Conservation (phyloP, 306 rosid species). For the Medicago lupulina region DNA sequence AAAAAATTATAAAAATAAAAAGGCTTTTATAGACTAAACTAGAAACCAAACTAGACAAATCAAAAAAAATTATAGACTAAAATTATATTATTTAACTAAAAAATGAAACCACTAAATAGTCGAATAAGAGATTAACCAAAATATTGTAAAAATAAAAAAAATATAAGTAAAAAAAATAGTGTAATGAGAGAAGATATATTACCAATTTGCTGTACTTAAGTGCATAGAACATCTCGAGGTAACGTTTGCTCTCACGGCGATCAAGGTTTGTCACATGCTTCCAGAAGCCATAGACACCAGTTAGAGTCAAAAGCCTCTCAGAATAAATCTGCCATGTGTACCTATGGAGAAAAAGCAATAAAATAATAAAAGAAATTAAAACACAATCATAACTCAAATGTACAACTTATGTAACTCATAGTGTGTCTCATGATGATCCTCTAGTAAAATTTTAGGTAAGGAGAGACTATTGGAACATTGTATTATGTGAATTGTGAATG, state of each 20-base stretch:
- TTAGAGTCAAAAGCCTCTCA: slow-evolving; percentile 85
- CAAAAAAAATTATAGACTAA: too few species aligned
- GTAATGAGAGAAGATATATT: slow-evolving; percentile 23
- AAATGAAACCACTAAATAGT: too few species aligned
- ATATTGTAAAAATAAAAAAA: too few species aligned
- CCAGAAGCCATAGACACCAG: slow-evolving; percentile 98
- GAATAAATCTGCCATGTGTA: slow-evolving; percentile 96
- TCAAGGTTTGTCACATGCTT: slow-evolving; percentile 95
- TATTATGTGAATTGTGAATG: too few species aligned
- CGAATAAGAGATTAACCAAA: too few species aligned
- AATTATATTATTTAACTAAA: too few species aligned
- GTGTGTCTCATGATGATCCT: neutral
- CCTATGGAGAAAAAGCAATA: slow-evolving; percentile 48
- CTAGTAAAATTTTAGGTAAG: neutral
- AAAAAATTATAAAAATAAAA: too few species aligned
- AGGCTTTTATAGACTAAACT: too few species aligned
- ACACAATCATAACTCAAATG: slow-evolving; percentile 11
- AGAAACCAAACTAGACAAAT: too few species aligned
- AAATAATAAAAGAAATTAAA: neutral
- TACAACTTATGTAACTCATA: neutral
- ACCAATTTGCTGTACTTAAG: slow-evolving; percentile 90
- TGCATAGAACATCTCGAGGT: slow-evolving; percentile 95
- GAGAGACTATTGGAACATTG: neutral
- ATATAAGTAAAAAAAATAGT: too few species aligned
- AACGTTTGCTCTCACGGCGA: slow-evolving; percentile 92